Evolutionary conservation across 768 basidiomycete genomes (phyloP), one percentile per base, ranked within the genome.

Genomic region (Clathrus columnatus): DNA sequence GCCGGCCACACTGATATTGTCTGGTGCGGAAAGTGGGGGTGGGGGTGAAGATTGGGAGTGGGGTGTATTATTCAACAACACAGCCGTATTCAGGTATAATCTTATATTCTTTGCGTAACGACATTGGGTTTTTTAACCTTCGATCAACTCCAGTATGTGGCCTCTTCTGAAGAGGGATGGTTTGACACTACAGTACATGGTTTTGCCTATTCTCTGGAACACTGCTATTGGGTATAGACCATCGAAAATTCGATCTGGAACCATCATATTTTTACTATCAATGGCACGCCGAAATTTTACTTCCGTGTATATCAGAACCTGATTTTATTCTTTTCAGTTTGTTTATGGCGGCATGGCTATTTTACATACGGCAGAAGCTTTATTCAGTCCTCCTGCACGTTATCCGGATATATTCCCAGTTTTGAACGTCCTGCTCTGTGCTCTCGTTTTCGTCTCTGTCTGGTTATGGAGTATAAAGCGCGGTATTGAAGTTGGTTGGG

Each of bases 381-480:
- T 82, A 6, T 45, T 87, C 28, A 36, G 71, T 2, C 83, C 91
- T 7, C 91, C 91, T 4, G 62, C 76, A 5, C 83, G 85, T 57
- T 87, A 91, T 60, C 94, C 91, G 0, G 91, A 95, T 67, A 68
- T 96, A 41, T 96, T 81, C 65, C 72, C 86, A 0, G 91, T 94
- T 0, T 72, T 92, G 36, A 97, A 96, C 66, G 83, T 92, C 2
- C 77, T 91, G 16, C 64, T 93, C 45, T 83, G 84, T 63, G 86
- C 85, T 1, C 85, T 82, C 1, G 81, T 95, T 17, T 95, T 97
- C 65, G 78, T 74, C 6, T 66, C 90, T 26, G 75, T 80, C n/a
- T 97, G 89, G 89, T 63, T 92, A 16, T 96, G 91, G 91, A 89
- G 87, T 49, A 82, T 91, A 66, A 85, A 84, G 60, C 83, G 87